Evolutionary conservation across 2,329 filamentous ascomycete genomes (phyloP).

Genomic region (Neoascochyta sp.): DNA sequence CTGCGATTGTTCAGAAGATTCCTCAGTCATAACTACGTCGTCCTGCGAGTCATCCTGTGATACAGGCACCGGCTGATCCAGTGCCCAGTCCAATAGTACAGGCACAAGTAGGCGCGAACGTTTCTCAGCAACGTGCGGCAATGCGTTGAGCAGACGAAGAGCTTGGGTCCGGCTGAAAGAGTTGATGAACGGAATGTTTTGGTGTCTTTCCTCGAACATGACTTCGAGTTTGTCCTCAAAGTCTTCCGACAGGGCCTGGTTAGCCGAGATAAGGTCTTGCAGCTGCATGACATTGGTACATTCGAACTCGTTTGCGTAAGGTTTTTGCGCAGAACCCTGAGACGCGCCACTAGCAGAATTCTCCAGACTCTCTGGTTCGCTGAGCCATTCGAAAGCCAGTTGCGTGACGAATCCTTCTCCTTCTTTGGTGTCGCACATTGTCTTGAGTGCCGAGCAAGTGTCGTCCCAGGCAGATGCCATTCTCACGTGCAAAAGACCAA

Average conservation of each 20-base stretch:
- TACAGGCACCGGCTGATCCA: conserved; percentile 15
- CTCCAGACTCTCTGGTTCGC: conserved; percentile 10
- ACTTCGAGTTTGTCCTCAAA: conserved; percentile 55
- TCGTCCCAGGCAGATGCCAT: conserved; percentile 87
- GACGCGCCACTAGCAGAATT: conserved; percentile 4
- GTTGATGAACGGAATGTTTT: conserved; percentile 49
- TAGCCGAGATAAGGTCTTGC: conserved; percentile 17
- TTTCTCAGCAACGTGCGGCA: conserved; percentile 78
- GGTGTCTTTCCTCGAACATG: conserved; percentile 63
- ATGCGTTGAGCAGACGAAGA: conserved; percentile 69
- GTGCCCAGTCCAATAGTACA: conserved; percentile 75
- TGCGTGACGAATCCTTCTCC: conserved; percentile 71
- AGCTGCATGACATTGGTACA: conserved; percentile 69
- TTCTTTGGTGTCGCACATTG: conserved; percentile 64
- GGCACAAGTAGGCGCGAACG: conserved; percentile 81
- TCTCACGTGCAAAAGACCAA: conserved; percentile 83
- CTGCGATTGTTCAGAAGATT: conserved; percentile 4
- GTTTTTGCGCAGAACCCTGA: conserved; percentile 14
- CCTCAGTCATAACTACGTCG: conserved; percentile 13
- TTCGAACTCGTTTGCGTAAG: conserved; percentile 68
- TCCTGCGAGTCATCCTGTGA: conserved; percentile 8
- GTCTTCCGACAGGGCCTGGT: conserved; percentile 14
- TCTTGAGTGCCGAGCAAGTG: conserved; percentile 68
- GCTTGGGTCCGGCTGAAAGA: conserved; percentile 69
- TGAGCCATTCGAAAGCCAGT: conserved; percentile 75